Evolutionary conservation across 2,329 filamentous ascomycete species (phyloP).

Genomic region (Dryadomyces quercivorus): DNA sequence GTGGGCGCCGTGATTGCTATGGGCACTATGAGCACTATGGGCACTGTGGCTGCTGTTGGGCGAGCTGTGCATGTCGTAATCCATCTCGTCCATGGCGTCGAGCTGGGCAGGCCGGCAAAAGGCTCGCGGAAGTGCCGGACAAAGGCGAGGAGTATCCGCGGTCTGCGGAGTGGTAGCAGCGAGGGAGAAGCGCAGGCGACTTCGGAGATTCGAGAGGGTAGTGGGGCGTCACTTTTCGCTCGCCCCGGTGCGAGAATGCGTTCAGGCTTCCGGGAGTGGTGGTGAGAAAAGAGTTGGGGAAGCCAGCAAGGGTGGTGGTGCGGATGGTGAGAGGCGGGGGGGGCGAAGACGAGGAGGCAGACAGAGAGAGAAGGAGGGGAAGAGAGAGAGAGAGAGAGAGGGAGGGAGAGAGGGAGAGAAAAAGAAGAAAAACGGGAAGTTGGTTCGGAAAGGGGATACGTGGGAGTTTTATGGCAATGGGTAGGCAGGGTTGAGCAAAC

Average conservation of each 20-base stretch:
- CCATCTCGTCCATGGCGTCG: conserved; percentile 19
- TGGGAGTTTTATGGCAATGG: not conserved
- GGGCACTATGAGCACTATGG: not conserved
- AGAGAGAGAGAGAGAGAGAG: not conserved
- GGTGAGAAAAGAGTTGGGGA: not conserved
- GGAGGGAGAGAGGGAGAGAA: not conserved
- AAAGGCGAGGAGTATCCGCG: not conserved
- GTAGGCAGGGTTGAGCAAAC: conserved; percentile 2
- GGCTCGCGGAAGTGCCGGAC: not conserved
- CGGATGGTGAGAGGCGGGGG: not conserved
- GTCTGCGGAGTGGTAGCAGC: not conserved
- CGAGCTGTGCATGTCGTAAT: conserved; percentile 19
- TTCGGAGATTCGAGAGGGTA: not conserved
- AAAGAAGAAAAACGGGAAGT: not conserved
- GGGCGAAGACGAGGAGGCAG: not conserved
- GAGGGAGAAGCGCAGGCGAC: not conserved
- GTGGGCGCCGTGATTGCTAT: not conserved
- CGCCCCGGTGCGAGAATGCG: not conserved
- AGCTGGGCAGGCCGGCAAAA: not conserved
- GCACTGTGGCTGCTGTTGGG: not conserved
- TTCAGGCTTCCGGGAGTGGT: not conserved
- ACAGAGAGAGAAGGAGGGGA: not conserved
- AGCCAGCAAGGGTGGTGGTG: not conserved
- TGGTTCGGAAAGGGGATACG: not conserved
- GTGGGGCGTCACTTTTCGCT: not conserved